phyloP scores from a whole-genome alignment of 2,329 filamentous ascomycete genomes.

The Paraphoma chrysanthemicola region DNA sequence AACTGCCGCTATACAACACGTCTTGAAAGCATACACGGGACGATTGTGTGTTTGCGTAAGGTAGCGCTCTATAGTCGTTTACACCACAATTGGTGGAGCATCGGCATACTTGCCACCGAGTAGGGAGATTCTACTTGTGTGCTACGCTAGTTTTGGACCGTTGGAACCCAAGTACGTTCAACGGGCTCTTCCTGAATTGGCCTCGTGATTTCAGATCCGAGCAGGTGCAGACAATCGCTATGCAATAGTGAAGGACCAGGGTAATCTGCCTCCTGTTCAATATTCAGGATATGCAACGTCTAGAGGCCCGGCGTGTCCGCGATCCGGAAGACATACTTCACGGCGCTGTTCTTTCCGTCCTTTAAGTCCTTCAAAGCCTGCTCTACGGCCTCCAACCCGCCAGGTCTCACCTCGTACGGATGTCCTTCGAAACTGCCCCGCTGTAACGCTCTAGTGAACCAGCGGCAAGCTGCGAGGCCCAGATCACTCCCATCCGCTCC shows the following conservation, averaged over 20 bases:
- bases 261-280: not conserved
- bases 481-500: conserved; percentile 6
- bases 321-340: conserved; percentile 67
- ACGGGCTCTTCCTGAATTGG: not conserved
- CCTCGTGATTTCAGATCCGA: not conserved
- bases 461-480: conserved; percentile 18
- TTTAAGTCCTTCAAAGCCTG: conserved; percentile 60
- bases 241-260: not conserved
- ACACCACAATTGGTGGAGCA: not conserved
- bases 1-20: no score
- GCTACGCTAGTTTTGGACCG: not conserved
- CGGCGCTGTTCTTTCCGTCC: conserved; percentile 63
- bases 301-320: not conserved
- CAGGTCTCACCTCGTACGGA: conserved; percentile 56
- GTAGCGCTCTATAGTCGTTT: not conserved
- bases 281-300: not conserved
- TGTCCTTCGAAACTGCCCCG: conserved; percentile 57
- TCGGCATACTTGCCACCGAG: not conserved
- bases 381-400: conserved; percentile 60
- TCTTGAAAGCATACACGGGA: no score
- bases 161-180: not conserved
- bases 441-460: conserved; percentile 51
- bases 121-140: not conserved
- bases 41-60: not conserved
- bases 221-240: not conserved